Conservation (phyloP, 257 asterid genomes). For the Plantago ovata region DNA sequence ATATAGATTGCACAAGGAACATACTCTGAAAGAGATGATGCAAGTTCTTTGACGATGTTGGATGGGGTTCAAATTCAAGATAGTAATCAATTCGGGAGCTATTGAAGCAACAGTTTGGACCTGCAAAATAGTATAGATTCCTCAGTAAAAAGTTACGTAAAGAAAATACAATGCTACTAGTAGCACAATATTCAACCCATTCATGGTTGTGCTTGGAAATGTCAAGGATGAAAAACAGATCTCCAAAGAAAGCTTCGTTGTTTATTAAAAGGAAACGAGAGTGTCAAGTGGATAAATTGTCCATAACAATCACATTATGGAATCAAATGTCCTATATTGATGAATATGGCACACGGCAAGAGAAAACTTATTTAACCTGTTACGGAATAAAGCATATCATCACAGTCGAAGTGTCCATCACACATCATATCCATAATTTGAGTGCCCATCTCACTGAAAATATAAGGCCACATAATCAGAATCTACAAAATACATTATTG, state of each 20-base stretch:
- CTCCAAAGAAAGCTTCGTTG: no score
- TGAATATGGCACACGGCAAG: conserved; percentile 11
- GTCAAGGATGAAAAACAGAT: no score
- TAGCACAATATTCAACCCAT: no score
- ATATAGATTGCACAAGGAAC: conserved; percentile 27
- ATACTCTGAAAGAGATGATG: conserved; percentile 91
- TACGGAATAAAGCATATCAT: conserved; percentile 58
- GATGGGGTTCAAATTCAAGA: conserved; percentile 91
- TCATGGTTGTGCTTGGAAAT: no score
- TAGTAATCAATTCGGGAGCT: conserved; percentile 70
- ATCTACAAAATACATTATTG: conserved; percentile 9
- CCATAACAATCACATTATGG: conserved; percentile 1
- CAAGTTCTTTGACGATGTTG: conserved; percentile 83
- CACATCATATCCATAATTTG: conserved; percentile 78
- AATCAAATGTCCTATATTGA: background rate
- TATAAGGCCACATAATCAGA: conserved; percentile 22
- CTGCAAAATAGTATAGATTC: conserved; percentile 42
- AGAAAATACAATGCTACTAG: conserved; percentile 4
- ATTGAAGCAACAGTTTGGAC: conserved; percentile 91
- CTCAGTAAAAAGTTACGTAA: conserved; percentile 5
- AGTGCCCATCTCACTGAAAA: conserved; percentile 58
- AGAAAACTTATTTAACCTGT: conserved; percentile 54
- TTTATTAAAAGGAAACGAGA: no score
- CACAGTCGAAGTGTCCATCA: conserved; percentile 66
- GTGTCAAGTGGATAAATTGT: background rate